A percentile compares a stretch with the other conserved stretches of the same genome.
Conservation (phyloP, 1,139 yeast genomes). For the Hansenula anomala region DNA sequence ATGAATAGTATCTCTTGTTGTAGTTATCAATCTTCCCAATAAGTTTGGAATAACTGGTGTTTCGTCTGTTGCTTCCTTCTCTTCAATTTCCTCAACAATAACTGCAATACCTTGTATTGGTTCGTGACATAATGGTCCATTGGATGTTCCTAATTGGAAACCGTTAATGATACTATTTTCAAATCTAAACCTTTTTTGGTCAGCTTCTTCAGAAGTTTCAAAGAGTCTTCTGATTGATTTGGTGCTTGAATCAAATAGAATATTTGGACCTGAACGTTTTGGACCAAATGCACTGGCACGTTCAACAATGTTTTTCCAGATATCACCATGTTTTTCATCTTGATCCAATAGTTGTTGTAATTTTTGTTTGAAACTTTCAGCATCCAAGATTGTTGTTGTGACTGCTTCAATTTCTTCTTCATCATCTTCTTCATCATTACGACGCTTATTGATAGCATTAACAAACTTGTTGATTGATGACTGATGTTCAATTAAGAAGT, state of each 20-base stretch:
- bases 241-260: conserved; percentile 58
- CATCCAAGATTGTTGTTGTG: conserved; percentile 19
- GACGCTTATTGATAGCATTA: conserved; percentile 10
- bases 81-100: conserved; percentile 35
- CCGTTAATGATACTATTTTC: conserved; percentile 76
- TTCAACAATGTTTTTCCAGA: conserved; percentile 28
- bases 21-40: conserved; percentile 69
- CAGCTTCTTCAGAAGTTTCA: conserved; percentile 17
- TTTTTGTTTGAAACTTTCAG: conserved; percentile 28
- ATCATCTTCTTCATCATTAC: conserved; percentile 23
- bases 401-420: conserved; percentile 14
- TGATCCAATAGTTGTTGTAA: conserved; percentile 31
- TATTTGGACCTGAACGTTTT: conserved; percentile 69
- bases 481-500: conserved; percentile 47
- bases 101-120: conserved; percentile 80
- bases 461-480: conserved; percentile 30
- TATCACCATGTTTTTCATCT: conserved; percentile 22
- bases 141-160: conserved; percentile 74
- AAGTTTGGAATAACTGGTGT: conserved; percentile 28
- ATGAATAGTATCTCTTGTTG: conserved; percentile 71
- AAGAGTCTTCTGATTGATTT: conserved; percentile 32
- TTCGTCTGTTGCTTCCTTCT: conserved; percentile 31
- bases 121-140: conserved; percentile 88
- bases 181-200: conserved; percentile 36
- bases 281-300: conserved; percentile 74